Conservation (phyloP, 306 rosid species). For the Datisca glomerata region DNA sequence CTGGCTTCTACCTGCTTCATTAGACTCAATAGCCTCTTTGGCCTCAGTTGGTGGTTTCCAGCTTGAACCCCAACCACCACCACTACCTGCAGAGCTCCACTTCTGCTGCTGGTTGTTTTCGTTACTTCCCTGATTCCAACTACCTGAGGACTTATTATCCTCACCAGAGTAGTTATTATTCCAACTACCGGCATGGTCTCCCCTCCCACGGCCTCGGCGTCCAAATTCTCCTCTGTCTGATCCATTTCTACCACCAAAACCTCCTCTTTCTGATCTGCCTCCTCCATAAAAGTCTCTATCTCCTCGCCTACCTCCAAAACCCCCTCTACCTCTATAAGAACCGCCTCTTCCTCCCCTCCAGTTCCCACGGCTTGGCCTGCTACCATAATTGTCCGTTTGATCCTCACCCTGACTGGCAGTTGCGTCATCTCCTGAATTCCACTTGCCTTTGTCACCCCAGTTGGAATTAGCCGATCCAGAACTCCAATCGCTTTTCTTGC, state of each 20-base stretch:
- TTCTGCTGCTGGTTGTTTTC: too few species aligned
- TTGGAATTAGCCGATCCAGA: constrained; percentile 16
- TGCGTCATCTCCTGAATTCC: constrained; percentile 11
- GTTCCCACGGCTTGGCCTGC: constrained; percentile 13
- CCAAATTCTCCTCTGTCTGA: constrained; percentile 37
- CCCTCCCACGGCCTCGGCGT: constrained; percentile 66
- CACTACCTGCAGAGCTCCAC: too few species aligned
- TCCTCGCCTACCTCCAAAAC: constrained; percentile 45
- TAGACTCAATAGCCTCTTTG: too few species aligned
- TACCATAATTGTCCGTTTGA: constrained; percentile 14
- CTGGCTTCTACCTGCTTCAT: constrained; percentile 13
- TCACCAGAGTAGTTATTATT: constrained; percentile 14
- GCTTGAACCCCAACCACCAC: constrained; percentile 26
- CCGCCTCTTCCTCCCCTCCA: constrained; percentile 17
- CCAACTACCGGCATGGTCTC: constrained; percentile 48
- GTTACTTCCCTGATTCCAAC: too few species aligned
- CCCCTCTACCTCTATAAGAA: constrained; percentile 37
- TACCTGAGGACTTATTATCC: too few species aligned
- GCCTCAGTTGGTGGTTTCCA: too few species aligned
- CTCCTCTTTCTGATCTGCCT: constrained; percentile 43
- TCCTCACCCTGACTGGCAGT: constrained; percentile 10
- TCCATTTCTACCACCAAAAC: constrained; percentile 26
- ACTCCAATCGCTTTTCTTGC: constrained; percentile 35
- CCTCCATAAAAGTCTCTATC: constrained; percentile 28
- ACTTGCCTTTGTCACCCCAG: constrained; percentile 9